Percentiles rank a stretch among this genome's conserved stretches.
phyloP scores from a whole-genome alignment of 1,139 yeast species.

The Magnusiomyces ingens region DNA sequence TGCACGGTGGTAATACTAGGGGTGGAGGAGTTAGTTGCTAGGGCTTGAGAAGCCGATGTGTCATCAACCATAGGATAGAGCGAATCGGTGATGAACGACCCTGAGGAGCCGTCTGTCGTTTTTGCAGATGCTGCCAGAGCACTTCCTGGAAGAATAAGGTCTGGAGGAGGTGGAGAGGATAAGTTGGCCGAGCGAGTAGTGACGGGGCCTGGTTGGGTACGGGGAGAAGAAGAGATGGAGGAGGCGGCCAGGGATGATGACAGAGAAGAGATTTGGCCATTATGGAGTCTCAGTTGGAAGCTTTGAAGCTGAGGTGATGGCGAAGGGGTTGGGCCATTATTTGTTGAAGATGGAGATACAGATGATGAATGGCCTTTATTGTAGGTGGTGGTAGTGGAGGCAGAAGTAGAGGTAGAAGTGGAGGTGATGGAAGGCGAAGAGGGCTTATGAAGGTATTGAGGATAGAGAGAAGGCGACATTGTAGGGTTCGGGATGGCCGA shows the following conservation, averaged over 20 bases:
- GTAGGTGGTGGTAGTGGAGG: background rate
- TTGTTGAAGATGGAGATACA: background rate
- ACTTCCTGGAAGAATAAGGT: constrained; percentile 13
- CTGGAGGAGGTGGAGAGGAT: constrained; percentile 12
- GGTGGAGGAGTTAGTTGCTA: constrained; percentile 18
- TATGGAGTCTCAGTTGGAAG: background rate
- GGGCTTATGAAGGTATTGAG: no score
- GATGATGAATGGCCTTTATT: background rate
- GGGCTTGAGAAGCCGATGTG: constrained; percentile 7
- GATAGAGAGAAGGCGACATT: no score
- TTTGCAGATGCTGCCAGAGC: constrained; percentile 15
- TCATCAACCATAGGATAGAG: constrained; percentile 14
- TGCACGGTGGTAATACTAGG: constrained; percentile 23
- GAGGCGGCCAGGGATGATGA: constrained; percentile 18
- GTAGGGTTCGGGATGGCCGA: background rate
- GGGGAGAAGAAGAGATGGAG: constrained; percentile 7
- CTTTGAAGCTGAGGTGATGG: background rate
- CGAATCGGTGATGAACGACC: constrained; percentile 21
- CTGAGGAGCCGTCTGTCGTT: constrained; percentile 6
- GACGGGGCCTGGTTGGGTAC: constrained; percentile 10
- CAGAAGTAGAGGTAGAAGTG: background rate
- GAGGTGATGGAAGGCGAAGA: no score
- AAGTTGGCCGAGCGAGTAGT: constrained; percentile 10
- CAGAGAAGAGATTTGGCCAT: constrained; percentile 11
- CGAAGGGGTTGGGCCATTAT: background rate